These are phyloP conservation scores for Alternaria conjuncta DNA, from an alignment of 2,329 filamentous ascomycete species.

Conservation along the genomic window DNA sequence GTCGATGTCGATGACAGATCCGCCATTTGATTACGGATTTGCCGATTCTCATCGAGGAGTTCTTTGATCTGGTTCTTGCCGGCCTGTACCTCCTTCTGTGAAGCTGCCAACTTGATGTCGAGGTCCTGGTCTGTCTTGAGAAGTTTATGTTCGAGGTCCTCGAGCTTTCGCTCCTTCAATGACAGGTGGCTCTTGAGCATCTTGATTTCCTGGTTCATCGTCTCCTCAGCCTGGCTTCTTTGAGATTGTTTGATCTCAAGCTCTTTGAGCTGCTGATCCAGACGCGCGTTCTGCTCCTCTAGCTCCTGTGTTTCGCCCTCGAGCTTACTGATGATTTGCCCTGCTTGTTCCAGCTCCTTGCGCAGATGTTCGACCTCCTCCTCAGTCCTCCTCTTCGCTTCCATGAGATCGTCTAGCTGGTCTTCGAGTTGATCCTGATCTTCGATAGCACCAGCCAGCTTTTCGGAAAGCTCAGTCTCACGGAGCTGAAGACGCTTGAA, in stretches of 20 bases:
- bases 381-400: conserved; percentile 87
- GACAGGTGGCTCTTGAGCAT: conserved; percentile 90
- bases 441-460: conserved; percentile 87
- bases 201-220: conserved; percentile 81
- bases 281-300: conserved; percentile 67
- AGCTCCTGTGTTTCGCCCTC: conserved; percentile 86
- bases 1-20: conserved; percentile 90
- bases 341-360: conserved; percentile 88
- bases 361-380: conserved; percentile 81
- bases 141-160: conserved; percentile 84
- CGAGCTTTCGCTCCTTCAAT: conserved; percentile 86
- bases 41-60: conserved; percentile 78
- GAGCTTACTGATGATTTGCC: conserved; percentile 80
- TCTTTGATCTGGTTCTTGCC: conserved; percentile 77
- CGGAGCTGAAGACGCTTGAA: conserved; percentile 93
- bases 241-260: conserved; percentile 74
- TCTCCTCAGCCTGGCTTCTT: conserved; percentile 76
- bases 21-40: conserved; percentile 82
- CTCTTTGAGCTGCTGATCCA: conserved; percentile 75
- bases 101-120: conserved; percentile 79
- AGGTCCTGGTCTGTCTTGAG: conserved; percentile 87
- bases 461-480: conserved; percentile 92
- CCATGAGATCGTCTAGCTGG: conserved; percentile 86
- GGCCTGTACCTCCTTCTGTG: conserved; percentile 80
- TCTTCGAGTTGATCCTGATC: conserved; percentile 95